These are phyloP conservation scores for Endothia cerciana DNA, from an alignment of 2,329 filamentous ascomycete genomes.

Conservation along the genomic window DNA sequence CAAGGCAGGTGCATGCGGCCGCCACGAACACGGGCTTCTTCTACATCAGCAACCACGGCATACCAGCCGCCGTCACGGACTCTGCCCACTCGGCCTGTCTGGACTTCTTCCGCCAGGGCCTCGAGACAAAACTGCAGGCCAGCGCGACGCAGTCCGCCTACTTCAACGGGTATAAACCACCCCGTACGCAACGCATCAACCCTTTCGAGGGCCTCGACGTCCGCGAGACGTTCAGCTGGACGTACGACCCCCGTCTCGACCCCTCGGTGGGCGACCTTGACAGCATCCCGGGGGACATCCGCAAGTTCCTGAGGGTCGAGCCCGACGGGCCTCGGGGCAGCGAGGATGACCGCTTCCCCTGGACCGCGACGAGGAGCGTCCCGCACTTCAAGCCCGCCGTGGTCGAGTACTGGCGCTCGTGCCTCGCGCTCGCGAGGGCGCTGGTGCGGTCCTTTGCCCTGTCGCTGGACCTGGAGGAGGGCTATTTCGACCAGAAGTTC, in stretches of 20 bases:
- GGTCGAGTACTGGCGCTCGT: constrained; percentile 51
- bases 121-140: constrained; percentile 46
- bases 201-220: constrained; percentile 53
- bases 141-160: constrained; percentile 43
- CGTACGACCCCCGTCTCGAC: constrained; percentile 58
- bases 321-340: constrained; percentile 27
- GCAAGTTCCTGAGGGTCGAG: constrained; percentile 48
- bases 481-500: constrained; percentile 58
- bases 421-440: constrained; percentile 54
- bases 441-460: constrained; percentile 59
- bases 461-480: constrained; percentile 55
- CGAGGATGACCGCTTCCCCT: constrained; percentile 47
- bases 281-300: constrained; percentile 48
- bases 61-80: constrained; percentile 39
- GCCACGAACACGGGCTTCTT: constrained; percentile 59
- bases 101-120: constrained; percentile 53
- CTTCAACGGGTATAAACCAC: constrained; percentile 53
- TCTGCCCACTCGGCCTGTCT: constrained; percentile 41
- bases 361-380: constrained; percentile 53
- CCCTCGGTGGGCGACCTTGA: constrained; percentile 46
- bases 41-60: constrained; percentile 56
- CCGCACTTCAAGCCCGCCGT: constrained; percentile 52
- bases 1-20: constrained; percentile 40
- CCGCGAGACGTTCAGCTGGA: constrained; percentile 55
- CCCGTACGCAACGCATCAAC: constrained; percentile 51